Percentiles rank a stretch among this genome's conserved stretches.
phyloP scores from a whole-genome alignment of 208 protist genomes.

The Leptomonas pyrrhocoris region DNA sequence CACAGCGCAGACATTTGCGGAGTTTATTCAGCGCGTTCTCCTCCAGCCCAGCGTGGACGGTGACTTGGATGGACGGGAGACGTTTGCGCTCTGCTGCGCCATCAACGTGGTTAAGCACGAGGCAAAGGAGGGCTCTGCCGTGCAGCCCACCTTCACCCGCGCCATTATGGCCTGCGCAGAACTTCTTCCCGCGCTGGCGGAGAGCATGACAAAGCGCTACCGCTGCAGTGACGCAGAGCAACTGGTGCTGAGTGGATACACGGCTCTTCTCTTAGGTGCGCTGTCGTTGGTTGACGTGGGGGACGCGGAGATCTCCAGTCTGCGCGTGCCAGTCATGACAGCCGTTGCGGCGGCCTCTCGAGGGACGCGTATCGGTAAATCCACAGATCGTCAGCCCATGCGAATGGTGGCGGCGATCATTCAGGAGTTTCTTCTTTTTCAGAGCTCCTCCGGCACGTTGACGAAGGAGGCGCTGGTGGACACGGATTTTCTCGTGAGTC shows the following conservation, averaged over 20 bases:
- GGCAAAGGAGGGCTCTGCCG: slow-evolving; percentile 6
- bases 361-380: slow-evolving; percentile 27
- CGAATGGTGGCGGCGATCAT: slow-evolving; percentile 75
- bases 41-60: not conserved
- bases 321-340: slow-evolving; percentile 70
- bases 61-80: slow-evolving; percentile 31
- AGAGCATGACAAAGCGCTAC: slow-evolving; percentile 44
- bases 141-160: slow-evolving; percentile 14
- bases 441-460: slow-evolving; percentile 70
- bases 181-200: slow-evolving; percentile 13
- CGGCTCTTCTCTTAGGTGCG: slow-evolving; percentile 70
- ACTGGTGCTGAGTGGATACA: slow-evolving; percentile 82
- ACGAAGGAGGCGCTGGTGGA: slow-evolving; percentile 58
- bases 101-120: slow-evolving; percentile 83
- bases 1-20: not conserved
- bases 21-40: slow-evolving; percentile 1
- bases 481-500: slow-evolving; percentile 52
- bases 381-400: slow-evolving; percentile 54
- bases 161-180: slow-evolving; percentile 5
- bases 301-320: slow-evolving; percentile 5
- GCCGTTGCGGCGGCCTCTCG: slow-evolving; percentile 52
- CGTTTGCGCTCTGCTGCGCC: slow-evolving; percentile 70
- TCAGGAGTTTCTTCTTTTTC: slow-evolving; percentile 90
- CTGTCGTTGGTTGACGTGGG: slow-evolving; percentile 47
- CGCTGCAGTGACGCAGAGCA: slow-evolving; percentile 42